phyloP scores from a whole-genome alignment of 306 rosid species.

The Crataegus laevigata region DNA sequence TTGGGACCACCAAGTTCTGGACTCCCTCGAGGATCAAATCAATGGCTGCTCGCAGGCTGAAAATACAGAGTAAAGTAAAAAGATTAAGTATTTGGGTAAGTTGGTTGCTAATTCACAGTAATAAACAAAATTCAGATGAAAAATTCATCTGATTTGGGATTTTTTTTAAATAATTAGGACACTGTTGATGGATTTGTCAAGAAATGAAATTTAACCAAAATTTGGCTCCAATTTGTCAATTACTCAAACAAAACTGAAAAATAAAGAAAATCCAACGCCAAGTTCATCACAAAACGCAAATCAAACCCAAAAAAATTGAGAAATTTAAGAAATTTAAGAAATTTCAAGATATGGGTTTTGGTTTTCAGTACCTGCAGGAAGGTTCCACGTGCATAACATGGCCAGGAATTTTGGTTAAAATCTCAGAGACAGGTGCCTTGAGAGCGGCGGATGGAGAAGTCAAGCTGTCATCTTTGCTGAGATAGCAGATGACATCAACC shows the following conservation, averaged over 20 bases:
- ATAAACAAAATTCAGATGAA: background rate
- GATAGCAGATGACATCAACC: slow-evolving; percentile 76
- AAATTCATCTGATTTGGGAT: background rate
- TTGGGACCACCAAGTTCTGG: slow-evolving; percentile 77
- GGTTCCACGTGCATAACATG: slow-evolving; percentile 60
- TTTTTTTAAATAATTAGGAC: background rate
- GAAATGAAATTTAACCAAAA: background rate
- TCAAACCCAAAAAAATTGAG: background rate
- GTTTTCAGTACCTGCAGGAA: slow-evolving; percentile 52
- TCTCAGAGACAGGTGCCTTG: slow-evolving; percentile 45
- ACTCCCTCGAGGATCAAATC: slow-evolving; percentile 83
- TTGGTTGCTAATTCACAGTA: background rate
- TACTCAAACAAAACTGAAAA: background rate
- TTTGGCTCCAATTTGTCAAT: background rate
- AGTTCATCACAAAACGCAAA: background rate
- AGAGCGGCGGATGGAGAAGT: slow-evolving; percentile 62
- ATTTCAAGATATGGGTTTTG: background rate
- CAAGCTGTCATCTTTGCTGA: slow-evolving; percentile 45
- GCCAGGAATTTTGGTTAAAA: slow-evolving; percentile 35
- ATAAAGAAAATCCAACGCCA: background rate
- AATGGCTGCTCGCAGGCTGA: slow-evolving; percentile 76
- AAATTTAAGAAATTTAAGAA: no score
- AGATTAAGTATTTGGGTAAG: background rate
- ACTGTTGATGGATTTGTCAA: background rate
- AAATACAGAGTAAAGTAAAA: background rate